These are phyloP conservation scores for Catunica adiposa DNA, from an alignment of 2,329 filamentous ascomycete genomes.

Conservation along the genomic window DNA sequence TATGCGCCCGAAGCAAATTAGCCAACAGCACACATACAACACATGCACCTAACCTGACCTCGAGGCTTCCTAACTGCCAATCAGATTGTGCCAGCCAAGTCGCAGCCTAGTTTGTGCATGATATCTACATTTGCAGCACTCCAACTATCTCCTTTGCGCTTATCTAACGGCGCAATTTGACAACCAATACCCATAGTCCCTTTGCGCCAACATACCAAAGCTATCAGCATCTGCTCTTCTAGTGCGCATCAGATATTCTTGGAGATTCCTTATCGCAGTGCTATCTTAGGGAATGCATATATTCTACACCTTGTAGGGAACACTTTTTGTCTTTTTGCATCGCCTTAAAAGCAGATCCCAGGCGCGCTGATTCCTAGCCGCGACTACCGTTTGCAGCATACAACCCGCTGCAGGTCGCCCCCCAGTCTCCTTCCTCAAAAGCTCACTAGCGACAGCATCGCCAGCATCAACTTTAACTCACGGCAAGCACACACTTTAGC, in stretches of 20 bases:
- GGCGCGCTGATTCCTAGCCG: not conserved
- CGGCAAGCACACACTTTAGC: not conserved
- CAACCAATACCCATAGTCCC: not conserved
- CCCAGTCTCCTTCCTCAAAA: not conserved
- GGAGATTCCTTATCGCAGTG: not conserved
- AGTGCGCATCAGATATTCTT: not conserved
- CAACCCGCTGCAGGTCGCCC: not conserved
- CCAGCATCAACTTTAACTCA: not conserved
- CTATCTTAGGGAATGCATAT: not conserved
- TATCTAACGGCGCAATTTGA: not conserved
- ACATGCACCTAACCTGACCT: too few relatives aligned
- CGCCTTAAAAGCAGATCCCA: not conserved
- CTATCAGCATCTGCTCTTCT: not conserved
- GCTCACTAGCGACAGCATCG: not conserved
- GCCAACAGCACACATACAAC: too few relatives aligned
- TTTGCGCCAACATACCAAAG: not conserved
- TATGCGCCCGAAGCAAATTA: too few relatives aligned
- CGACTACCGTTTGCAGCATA: not conserved
- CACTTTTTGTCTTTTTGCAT: not conserved
- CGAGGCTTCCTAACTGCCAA: too few relatives aligned
- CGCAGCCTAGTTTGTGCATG: not conserved
- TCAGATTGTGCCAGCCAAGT: not conserved
- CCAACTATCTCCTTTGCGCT: not conserved
- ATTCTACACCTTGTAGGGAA: not conserved
- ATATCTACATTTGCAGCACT: not conserved